Percentiles rank a stretch among this genome's conserved stretches.
Conservation (phyloP, 2,329 filamentous ascomycete genomes). For the Davidsoniella eucalypti region DNA sequence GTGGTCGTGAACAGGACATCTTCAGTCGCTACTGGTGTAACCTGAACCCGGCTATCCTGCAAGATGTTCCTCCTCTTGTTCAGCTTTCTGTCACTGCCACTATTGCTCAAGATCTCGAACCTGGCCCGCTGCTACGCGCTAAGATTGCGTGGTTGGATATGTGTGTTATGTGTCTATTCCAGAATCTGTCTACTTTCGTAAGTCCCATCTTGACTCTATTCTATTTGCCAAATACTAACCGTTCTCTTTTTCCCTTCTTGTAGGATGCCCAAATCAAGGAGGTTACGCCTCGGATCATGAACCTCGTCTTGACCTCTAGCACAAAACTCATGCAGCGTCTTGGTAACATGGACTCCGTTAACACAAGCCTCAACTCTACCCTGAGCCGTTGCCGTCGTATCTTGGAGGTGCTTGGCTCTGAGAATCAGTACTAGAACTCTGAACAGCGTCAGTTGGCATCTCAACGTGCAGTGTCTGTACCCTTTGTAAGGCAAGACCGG, state of each 20-base stretch:
- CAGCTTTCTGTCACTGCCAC: slow-evolving; percentile 49
- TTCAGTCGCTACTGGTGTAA: slow-evolving; percentile 29
- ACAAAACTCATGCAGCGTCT: slow-evolving; percentile 37
- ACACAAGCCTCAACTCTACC: slow-evolving; percentile 30
- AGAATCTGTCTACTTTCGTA: slow-evolving; percentile 33
- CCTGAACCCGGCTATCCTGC: slow-evolving; percentile 27
- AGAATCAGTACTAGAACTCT: slow-evolving; percentile 3
- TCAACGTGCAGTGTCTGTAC: no score
- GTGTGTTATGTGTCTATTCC: slow-evolving; percentile 37
- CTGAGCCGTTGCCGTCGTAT: slow-evolving; percentile 22
- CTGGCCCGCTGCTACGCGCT: slow-evolving; percentile 33
- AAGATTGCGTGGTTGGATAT: slow-evolving; percentile 45
- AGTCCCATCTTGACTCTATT: slow-evolving; percentile 18
- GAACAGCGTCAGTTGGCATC: no score
- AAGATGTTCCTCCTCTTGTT: slow-evolving; percentile 42
- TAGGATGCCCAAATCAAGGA: slow-evolving; percentile 38
- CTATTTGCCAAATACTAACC: not conserved
- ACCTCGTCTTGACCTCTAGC: slow-evolving; percentile 33
- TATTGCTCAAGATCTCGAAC: slow-evolving; percentile 40
- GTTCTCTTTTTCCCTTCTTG: not conserved
- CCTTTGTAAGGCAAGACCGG: no score
- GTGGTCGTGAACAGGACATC: slow-evolving; percentile 43
- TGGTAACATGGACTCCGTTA: slow-evolving; percentile 26
- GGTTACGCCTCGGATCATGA: slow-evolving; percentile 41
- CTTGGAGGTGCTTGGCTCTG: slow-evolving; percentile 15